A percentile compares a stretch with the other conserved stretches of the same genome.
Conservation (phyloP, 2,329 filamentous ascomycete species). For the Chaetomiaceae sp. region DNA sequence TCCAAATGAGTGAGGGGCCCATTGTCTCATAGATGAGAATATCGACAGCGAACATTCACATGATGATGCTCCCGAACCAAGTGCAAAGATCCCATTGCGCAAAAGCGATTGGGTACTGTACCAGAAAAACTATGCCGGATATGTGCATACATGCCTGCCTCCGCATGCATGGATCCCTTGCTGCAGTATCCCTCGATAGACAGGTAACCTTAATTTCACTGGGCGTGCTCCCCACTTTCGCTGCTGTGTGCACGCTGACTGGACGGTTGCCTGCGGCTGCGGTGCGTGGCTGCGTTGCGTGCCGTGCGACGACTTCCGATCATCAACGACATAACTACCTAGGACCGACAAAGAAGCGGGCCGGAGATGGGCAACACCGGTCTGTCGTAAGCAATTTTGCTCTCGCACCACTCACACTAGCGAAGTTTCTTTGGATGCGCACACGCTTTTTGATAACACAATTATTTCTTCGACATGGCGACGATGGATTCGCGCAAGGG, state of each 20-base stretch:
- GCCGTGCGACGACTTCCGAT: not conserved
- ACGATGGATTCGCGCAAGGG: constrained; percentile 33
- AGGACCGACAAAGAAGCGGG: not conserved
- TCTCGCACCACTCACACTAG: not conserved
- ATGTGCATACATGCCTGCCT: no score
- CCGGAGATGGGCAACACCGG: constrained; percentile 10
- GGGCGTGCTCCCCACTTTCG: not conserved
- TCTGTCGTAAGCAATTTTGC: not conserved
- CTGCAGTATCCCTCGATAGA: no score
- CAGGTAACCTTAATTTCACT: no score
- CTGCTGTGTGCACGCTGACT: no score
- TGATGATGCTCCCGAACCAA: not conserved
- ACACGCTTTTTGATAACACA: constrained; percentile 16
- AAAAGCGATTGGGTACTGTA: not conserved
- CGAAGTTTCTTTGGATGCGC: not conserved
- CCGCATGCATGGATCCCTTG: no score
- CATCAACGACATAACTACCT: not conserved
- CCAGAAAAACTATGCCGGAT: no score
- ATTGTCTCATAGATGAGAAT: not conserved
- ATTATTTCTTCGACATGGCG: constrained; percentile 8
- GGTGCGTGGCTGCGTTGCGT: no score
- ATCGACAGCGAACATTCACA: not conserved
- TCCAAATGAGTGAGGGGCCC: not conserved
- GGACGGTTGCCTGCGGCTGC: no score
- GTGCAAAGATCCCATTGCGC: no score